Evolutionary conservation across 2,329 filamentous ascomycete species (phyloP), one percentile per base, ranked within the genome.

Genomic region (Onygenales sp.): DNA sequence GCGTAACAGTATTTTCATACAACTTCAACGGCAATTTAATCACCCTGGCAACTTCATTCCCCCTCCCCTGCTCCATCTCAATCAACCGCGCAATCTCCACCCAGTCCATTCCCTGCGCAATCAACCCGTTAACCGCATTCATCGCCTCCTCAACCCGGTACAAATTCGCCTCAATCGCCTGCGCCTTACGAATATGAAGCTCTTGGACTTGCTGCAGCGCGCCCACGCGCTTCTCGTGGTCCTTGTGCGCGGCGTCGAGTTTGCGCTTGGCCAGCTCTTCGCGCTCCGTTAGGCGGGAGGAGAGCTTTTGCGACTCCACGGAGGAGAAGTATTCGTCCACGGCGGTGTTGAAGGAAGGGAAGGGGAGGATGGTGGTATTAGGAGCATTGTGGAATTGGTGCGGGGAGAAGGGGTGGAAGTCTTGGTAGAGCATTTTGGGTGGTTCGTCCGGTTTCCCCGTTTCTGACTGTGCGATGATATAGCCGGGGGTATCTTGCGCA

Each of bases 241-340:
- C 92, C 51, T 83, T 78, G 62, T 83, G 82, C 0, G 91, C 89
- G n/a, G 86, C 81, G 39, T 95, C 88, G 3, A 98, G 77, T 67
- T 94, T 95, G 63, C 82, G 83, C 70, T 85, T 87, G 2, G 93
- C 93, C 3, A 80, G 78, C 17, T 86, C 83, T 68, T 98, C 90
- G 48, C 86, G 82, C 67, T 97, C 92, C 3, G 82, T 83, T 4
- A 97, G 73, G 51, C 84, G 81, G 1, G 89, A 94, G 67, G 95
- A 87, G 1, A 97, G 77, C 66, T 89, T 95, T 66, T 96, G 92
- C 0, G 91, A 89, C 71, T 98, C 93, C 31, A 97, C 82, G 0
- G 92, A 97, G 0, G 93, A 97, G 69, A 95, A 97, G 73, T 96
- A 98, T 60, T 95, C 89, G 65, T 98, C 93, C 0, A 95, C 90